phyloP scores from a whole-genome alignment of 2,329 filamentous ascomycete genomes.

The Stemphylium beticola region DNA sequence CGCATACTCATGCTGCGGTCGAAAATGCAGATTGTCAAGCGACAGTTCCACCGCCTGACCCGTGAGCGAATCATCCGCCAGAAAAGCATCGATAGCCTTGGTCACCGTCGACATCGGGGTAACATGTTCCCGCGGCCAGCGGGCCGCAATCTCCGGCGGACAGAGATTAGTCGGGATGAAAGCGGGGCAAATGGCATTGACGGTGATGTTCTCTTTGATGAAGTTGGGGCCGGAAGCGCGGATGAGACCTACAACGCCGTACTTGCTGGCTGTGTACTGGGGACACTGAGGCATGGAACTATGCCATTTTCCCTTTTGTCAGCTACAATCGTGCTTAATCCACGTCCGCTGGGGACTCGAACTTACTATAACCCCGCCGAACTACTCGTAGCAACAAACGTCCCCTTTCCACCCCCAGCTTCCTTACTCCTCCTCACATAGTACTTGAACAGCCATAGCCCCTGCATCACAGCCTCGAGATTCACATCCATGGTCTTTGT shows the following conservation, averaged over 20 bases:
- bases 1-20: constrained; percentile 46
- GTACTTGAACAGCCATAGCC: constrained; percentile 52
- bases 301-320: neutral
- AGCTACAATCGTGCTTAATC: neutral
- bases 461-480: constrained; percentile 51
- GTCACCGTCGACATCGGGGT: constrained; percentile 51
- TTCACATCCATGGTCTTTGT: constrained; percentile 50
- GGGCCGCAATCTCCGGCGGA: constrained; percentile 46
- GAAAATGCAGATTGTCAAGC: constrained; percentile 51
- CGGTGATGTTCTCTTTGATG: constrained; percentile 44
- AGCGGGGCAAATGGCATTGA: constrained; percentile 52
- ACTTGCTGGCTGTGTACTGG: constrained; percentile 53
- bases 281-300: constrained; percentile 42
- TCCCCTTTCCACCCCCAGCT: constrained; percentile 43
- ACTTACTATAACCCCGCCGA: constrained; percentile 48
- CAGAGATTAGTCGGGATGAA: constrained; percentile 50
- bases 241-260: constrained; percentile 51
- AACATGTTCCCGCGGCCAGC: constrained; percentile 49
- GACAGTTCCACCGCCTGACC: constrained; percentile 52
- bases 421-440: constrained; percentile 49
- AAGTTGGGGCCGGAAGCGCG: constrained; percentile 45
- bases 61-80: constrained; percentile 42
- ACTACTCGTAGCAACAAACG: constrained; percentile 51
- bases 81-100: constrained; percentile 49
- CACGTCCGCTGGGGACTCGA: no score